A percentile compares a stretch with the other conserved stretches of the same genome.
These are phyloP conservation scores for Paracoccidioides brasiliensis DNA, from an alignment of 2,329 filamentous ascomycete genomes.

Conservation along the genomic window DNA sequence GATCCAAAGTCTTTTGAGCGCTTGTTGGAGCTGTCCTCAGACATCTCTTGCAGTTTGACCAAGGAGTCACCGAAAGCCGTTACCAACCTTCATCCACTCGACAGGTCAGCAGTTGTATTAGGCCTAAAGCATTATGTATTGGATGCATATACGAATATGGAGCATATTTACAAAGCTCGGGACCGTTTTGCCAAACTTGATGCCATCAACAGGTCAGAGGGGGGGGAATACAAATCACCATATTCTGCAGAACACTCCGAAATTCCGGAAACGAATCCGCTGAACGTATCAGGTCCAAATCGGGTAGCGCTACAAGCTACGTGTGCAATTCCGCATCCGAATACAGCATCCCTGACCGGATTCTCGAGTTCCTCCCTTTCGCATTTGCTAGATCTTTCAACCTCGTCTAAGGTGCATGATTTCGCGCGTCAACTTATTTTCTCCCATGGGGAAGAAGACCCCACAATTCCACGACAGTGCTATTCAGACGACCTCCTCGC, in stretches of 20 bases:
- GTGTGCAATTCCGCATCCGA: not conserved
- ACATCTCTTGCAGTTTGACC: not conserved
- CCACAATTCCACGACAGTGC: constrained; percentile 34
- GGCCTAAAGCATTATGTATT: constrained; percentile 11
- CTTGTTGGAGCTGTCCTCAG: constrained; percentile 19
- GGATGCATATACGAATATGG: constrained; percentile 8
- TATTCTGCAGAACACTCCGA: not conserved
- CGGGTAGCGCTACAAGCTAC: constrained; percentile 1
- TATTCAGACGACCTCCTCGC: constrained; percentile 38
- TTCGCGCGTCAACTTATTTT: constrained; percentile 44
- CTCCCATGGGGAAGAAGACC: constrained; percentile 39
- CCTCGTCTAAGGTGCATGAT: constrained; percentile 33
- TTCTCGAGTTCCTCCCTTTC: constrained; percentile 38
- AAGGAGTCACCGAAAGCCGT: not conserved
- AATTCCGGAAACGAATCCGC: not conserved
- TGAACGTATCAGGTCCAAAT: too few species aligned
- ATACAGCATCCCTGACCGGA: not conserved
- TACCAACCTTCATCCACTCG: not conserved
- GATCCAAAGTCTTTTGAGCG: constrained; percentile 34
- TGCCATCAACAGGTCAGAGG: not conserved
- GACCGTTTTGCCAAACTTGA: constrained; percentile 8
- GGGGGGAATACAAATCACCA: not conserved
- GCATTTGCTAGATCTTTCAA: constrained; percentile 39
- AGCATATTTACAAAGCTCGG: constrained; percentile 7
- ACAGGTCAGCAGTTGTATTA: constrained; percentile 7